A percentile compares a stretch with the other conserved stretches of the same genome.
Conservation (phyloP, 805 yeast species). For the Ogataea glucozyma region DNA sequence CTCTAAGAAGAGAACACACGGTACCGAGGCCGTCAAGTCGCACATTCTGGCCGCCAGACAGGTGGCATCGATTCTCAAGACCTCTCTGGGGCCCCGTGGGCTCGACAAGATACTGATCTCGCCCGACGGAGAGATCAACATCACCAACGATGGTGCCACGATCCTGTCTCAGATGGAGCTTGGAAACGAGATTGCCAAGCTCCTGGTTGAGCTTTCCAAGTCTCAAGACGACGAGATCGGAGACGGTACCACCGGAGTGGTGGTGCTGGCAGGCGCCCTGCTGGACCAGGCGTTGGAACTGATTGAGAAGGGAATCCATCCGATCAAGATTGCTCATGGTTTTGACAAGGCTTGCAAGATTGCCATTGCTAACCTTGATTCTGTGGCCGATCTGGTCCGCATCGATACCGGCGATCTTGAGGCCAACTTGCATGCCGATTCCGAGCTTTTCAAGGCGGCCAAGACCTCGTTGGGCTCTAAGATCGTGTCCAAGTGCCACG, state of each 20-base stretch:
- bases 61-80: constrained; percentile 87
- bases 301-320: constrained; percentile 96
- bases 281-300: constrained; percentile 92
- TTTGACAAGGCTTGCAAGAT: constrained; percentile 95
- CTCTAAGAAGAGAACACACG: constrained; percentile 58
- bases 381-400: constrained; percentile 46
- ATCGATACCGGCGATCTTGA: constrained; percentile 33
- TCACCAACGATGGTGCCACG: constrained; percentile 98
- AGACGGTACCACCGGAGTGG: constrained; percentile 99
- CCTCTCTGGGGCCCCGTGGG: constrained; percentile 98
- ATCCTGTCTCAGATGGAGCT: constrained; percentile 94
- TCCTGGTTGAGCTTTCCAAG: constrained; percentile 87
- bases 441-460: constrained; percentile 85
- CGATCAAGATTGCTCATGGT: constrained; percentile 95
- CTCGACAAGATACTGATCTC: constrained; percentile 91
- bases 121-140: constrained; percentile 97
- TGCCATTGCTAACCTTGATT: constrained; percentile 76
- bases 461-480: constrained; percentile 93
- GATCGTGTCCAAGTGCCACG: constrained; percentile 91
- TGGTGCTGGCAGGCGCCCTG: constrained; percentile 91
- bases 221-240: constrained; percentile 99
- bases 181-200: constrained; percentile 93
- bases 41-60: constrained; percentile 95
- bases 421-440: constrained; percentile 35
- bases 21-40: constrained; percentile 77